These are phyloP conservation scores for Cucurbita moschata DNA, from an alignment of 306 rosid genomes.

Conservation along the genomic window DNA sequence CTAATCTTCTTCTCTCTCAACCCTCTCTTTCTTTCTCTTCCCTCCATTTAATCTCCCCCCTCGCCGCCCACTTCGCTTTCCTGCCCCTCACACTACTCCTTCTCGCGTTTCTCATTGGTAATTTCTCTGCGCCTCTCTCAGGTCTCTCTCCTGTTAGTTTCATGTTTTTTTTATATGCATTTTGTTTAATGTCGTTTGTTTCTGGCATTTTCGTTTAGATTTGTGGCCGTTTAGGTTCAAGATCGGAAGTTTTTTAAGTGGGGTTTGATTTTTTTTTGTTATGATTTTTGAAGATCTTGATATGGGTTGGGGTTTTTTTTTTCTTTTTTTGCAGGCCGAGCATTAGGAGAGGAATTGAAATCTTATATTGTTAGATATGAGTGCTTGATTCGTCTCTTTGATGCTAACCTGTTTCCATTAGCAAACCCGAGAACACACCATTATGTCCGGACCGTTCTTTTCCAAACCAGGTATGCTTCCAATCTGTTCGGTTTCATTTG, in stretches of 20 bases:
- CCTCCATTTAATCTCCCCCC: not conserved
- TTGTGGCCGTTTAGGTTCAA: not conserved
- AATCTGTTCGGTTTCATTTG: not conserved
- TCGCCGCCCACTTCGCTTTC: not conserved
- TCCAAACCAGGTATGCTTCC: not conserved
- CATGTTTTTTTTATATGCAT: not conserved
- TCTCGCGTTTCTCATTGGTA: not conserved
- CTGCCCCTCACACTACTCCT: not conserved
- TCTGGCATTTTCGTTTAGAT: not conserved
- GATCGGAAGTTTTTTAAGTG: not conserved
- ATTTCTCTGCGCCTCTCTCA: not conserved
- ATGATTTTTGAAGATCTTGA: not conserved
- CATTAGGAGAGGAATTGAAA: conserved; percentile 15
- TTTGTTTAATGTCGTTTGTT: not conserved
- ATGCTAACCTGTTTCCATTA: conserved; percentile 6
- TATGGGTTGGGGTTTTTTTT: not conserved
- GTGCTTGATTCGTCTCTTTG: conserved; percentile 28
- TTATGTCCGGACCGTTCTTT: not conserved
- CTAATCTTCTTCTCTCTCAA: not conserved
- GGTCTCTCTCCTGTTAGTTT: not conserved
- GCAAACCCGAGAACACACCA: not conserved
- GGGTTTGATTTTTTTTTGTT: not conserved
- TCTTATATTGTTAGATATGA: conserved; percentile 41
- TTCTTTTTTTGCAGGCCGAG: not conserved
- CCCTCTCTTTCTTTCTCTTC: not conserved